Conservation (phyloP, 139 green algal species). For the Trebouxia sp. region DNA sequence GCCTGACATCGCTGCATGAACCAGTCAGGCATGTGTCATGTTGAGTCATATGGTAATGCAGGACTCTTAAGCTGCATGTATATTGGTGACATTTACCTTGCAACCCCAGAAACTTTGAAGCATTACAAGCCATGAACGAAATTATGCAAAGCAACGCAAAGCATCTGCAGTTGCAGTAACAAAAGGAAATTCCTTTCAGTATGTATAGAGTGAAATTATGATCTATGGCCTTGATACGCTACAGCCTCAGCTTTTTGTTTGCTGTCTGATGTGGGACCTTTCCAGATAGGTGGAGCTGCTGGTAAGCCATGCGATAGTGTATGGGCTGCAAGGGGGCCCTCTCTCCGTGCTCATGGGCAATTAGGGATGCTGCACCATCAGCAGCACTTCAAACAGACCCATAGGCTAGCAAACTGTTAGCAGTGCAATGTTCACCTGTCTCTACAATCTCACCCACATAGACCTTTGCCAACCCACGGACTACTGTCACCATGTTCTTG, state of each 20-base stretch:
- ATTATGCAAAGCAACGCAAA: too few species aligned
- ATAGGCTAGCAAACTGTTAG: neutral
- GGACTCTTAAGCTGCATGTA: too few species aligned
- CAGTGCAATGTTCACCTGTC: slow-evolving; percentile 43
- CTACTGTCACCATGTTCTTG: slow-evolving; percentile 59
- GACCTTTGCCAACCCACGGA: slow-evolving; percentile 72
- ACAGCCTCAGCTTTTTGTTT: neutral
- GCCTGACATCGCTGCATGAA: too few species aligned
- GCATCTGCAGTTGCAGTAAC: too few species aligned
- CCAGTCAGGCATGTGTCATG: too few species aligned
- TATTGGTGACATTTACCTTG: too few species aligned
- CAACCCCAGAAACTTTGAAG: too few species aligned
- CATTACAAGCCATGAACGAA: too few species aligned
- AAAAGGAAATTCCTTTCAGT: too few species aligned
- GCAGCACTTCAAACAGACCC: neutral
- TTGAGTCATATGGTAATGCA: too few species aligned
- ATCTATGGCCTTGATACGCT: too few species aligned
- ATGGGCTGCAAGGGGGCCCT: slow-evolving; percentile 60
- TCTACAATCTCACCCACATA: slow-evolving; percentile 83
- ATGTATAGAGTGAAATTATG: too few species aligned
- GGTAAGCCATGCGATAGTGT: slow-evolving; percentile 66
- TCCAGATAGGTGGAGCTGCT: slow-evolving; percentile 48
- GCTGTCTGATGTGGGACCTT: slow-evolving; percentile 35
- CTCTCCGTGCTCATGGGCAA: slow-evolving; percentile 57
- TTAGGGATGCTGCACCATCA: slow-evolving; percentile 50